Base-by-base conservation (phyloP, 108 stramenopile genomes). In the Cylindrotheca fusiformis region DNA sequence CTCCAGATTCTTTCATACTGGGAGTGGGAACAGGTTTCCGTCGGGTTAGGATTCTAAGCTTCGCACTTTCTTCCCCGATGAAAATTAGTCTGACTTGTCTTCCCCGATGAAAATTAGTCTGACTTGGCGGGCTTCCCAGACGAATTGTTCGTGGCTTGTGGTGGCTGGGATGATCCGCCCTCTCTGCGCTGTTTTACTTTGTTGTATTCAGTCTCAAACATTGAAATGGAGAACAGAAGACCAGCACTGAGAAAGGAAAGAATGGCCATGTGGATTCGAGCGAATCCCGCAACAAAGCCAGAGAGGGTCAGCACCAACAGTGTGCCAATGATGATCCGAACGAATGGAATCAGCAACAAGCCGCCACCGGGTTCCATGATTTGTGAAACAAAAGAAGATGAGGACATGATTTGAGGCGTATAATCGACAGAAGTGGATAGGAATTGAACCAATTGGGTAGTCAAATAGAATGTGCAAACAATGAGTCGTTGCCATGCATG, bases 231-330 rank as follows among this genome's bases (percentile, higher is more conserved):
- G 25, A 90, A 54, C 28, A 94, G 65, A 28, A 94, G 61, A 19
- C 92, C 92, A 23, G 60, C 74, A 25, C 80, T 67, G 55, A 94
- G 69, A 49, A 72, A 81, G 29, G 78, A 77, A 14, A 94, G 81
- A 44, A 94, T 78, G 18, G 76, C 87, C 92, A 94, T 94, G 72
- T 94, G 92, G 61, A 94, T 79, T 23, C 92, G 72, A 24, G 92
- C 92, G 12, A 94, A 76, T 23, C 79, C 88, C 12, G 70, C 72
- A 23, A 82, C 50, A 58, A 84, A 84, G 5, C 70, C 76, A 3
- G 59, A 45, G 23, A 83, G 63, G 36, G 79, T 81, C 68, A 86
- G 61, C 14, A 88, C 54, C 19, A 94, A 61, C 54, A 94, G 46
- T 6, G 73, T n/a, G 10, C 53, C 55, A 74, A 94, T 88, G 60